These are phyloP conservation scores for Juglanconis juglandina DNA, from an alignment of 2,329 filamentous ascomycete genomes.

Conservation along the genomic window DNA sequence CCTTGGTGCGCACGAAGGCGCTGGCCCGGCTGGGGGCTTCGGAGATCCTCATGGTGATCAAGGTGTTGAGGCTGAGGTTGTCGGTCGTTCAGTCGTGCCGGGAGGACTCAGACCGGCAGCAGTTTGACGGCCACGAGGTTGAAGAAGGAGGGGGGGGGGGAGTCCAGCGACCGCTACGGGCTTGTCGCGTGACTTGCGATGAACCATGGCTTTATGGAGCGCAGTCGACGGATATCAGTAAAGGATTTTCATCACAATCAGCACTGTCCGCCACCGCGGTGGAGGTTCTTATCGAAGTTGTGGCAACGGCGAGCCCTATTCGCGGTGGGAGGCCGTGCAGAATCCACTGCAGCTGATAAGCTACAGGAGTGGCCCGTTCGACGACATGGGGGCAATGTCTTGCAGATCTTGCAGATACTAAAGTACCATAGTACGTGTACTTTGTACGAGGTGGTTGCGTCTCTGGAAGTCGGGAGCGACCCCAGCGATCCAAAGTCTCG, in stretches of 20 bases:
- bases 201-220: too few relatives aligned
- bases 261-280: not conserved
- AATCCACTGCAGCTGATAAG: conserved; percentile 3
- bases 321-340: not conserved
- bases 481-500: too few relatives aligned
- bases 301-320: not conserved
- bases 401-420: too few relatives aligned
- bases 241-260: not conserved
- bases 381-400: too few relatives aligned
- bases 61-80: not conserved
- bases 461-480: too few relatives aligned
- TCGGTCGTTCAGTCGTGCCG: not conserved
- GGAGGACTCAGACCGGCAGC: not conserved
- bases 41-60: conserved; percentile 5
- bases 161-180: not conserved
- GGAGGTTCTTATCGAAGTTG: conserved; percentile 1
- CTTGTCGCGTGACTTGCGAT: not conserved
- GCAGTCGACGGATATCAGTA: not conserved
- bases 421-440: too few relatives aligned
- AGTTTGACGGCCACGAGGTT: not conserved
- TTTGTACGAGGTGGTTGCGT: too few relatives aligned
- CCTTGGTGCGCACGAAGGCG: conserved; percentile 6
- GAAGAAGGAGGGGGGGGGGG: not conserved
- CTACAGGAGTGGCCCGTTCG: not conserved
- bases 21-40: conserved; percentile 3